Evolutionary conservation across 176 grass and related monocot species (phyloP).

Genomic region (Oryza meridionalis): DNA sequence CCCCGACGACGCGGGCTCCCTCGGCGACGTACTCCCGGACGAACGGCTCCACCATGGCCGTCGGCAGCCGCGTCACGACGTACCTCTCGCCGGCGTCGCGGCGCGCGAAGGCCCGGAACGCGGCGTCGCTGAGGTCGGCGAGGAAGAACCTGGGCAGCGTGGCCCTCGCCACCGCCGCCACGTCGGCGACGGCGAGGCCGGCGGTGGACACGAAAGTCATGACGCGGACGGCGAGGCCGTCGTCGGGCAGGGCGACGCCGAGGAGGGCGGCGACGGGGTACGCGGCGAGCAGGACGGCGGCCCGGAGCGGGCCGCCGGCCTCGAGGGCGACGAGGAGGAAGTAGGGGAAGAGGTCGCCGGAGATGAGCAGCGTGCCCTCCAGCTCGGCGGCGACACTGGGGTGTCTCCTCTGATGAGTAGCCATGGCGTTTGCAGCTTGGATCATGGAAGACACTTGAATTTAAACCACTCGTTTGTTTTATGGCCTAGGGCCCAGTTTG

Average conservation of each 20-base stretch:
- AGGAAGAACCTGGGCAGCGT: conserved; percentile 70
- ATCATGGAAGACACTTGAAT: neutral
- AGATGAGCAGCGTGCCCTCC: conserved; percentile 62
- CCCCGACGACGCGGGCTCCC: conserved; percentile 42
- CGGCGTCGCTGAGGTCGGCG: conserved; percentile 30
- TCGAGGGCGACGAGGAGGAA: conserved; percentile 72
- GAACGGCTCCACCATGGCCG: conserved; percentile 64
- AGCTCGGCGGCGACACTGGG: conserved; percentile 50
- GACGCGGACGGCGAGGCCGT: conserved; percentile 20
- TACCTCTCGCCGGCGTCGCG: conserved; percentile 27
- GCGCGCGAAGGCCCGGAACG: conserved; percentile 31
- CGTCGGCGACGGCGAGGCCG: conserved; percentile 34
- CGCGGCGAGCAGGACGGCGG: conserved; percentile 27
- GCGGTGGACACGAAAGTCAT: conserved; percentile 65
- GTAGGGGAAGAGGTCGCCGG: conserved; percentile 57
- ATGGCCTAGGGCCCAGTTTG: too few species aligned
- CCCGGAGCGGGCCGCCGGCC: conserved; percentile 54
- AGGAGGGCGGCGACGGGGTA: conserved; percentile 50
- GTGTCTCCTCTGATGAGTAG: neutral
- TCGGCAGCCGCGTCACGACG: conserved; percentile 52
- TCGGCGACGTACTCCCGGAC: conserved; percentile 50
- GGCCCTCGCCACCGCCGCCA: conserved; percentile 43
- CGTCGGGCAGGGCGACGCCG: conserved; percentile 6
- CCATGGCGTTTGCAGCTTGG: neutral
- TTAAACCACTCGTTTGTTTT: neutral